These are phyloP conservation scores for Zelopaecilomyces penicillatus DNA, from an alignment of 2,329 filamentous ascomycete genomes.

Conservation along the genomic window DNA sequence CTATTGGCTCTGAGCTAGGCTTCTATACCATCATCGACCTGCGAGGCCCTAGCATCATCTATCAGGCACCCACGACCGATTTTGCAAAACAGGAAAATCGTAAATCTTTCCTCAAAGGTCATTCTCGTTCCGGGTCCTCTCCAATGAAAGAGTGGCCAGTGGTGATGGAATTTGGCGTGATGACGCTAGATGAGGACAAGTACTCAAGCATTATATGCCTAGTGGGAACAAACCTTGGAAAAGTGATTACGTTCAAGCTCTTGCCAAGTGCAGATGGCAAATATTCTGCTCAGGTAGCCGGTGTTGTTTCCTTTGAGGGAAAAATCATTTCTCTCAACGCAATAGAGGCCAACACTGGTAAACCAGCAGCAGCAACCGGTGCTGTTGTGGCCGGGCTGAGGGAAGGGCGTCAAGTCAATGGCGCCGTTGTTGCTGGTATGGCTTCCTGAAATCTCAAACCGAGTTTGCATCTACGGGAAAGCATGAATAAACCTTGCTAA, in stretches of 20 bases:
- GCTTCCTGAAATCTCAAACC: neutral
- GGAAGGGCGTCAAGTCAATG: slow-evolving; percentile 66
- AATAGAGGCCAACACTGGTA: slow-evolving; percentile 70
- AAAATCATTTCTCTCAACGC: slow-evolving; percentile 68
- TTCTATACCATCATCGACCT: slow-evolving; percentile 77
- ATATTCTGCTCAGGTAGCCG: slow-evolving; percentile 66
- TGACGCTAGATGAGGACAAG: slow-evolving; percentile 87
- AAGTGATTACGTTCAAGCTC: slow-evolving; percentile 82
- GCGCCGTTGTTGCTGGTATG: slow-evolving; percentile 66
- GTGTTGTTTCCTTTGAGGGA: slow-evolving; percentile 58
- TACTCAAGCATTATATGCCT: slow-evolving; percentile 94
- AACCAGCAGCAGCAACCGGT: slow-evolving; percentile 67
- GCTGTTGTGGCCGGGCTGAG: slow-evolving; percentile 67
- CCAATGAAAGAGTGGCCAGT: slow-evolving; percentile 64
- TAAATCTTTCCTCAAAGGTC: slow-evolving; percentile 56
- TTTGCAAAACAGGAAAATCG: slow-evolving; percentile 71
- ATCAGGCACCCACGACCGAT: slow-evolving; percentile 62
- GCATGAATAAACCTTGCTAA: slow-evolving; percentile 16
- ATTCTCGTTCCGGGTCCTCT: slow-evolving; percentile 24
- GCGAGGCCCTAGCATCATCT: slow-evolving; percentile 77
- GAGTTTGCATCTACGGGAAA: too few relatives aligned
- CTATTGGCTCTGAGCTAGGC: slow-evolving; percentile 76
- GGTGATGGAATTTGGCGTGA: slow-evolving; percentile 79
- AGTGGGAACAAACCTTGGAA: slow-evolving; percentile 78
- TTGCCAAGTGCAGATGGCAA: slow-evolving; percentile 60